phyloP scores from a whole-genome alignment of 495 filamentous ascomycete genomes.

The Melanomma pulvis-pyrius region DNA sequence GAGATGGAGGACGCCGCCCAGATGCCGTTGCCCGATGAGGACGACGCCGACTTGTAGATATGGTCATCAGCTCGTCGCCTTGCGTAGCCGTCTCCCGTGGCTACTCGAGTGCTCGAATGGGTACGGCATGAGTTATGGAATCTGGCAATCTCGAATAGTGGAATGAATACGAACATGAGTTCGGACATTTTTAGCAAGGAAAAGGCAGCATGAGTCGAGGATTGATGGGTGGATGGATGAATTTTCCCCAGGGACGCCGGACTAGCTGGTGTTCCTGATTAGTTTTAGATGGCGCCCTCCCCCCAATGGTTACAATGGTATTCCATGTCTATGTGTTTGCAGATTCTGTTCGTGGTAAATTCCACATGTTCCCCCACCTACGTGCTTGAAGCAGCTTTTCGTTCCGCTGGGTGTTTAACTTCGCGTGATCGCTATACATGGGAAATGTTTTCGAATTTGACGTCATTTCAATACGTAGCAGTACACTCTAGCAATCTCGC shows the following conservation, averaged over 20 bases:
- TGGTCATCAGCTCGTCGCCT: not conserved
- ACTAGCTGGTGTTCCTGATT: conserved; percentile 25
- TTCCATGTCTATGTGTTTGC: too few relatives aligned
- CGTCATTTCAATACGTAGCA: not conserved
- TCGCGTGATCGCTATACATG: too few relatives aligned
- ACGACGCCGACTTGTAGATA: conserved; percentile 75
- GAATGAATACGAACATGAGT: conserved; percentile 1
- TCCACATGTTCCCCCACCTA: not conserved
- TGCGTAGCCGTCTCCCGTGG: not conserved
- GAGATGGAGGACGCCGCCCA: conserved; percentile 85
- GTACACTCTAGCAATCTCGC: not conserved
- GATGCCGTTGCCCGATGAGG: conserved; percentile 93
- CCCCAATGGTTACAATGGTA: not conserved
- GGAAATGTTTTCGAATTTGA: not conserved
- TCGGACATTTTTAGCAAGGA: conserved; percentile 3
- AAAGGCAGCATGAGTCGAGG: not conserved
- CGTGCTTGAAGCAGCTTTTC: not conserved
- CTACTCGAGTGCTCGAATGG: not conserved
- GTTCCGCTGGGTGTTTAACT: not conserved
- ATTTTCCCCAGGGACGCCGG: conserved; percentile 14
- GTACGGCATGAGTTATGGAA: conserved; percentile 7
- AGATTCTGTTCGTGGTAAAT: not conserved
- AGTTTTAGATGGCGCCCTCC: conserved; percentile 20
- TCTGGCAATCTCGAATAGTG: conserved; percentile 2
- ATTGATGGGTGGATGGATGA: conserved; percentile 1